phyloP scores from a whole-genome alignment of 2,329 filamentous ascomycete genomes.

The Scopulariopsis brevicaulis region DNA sequence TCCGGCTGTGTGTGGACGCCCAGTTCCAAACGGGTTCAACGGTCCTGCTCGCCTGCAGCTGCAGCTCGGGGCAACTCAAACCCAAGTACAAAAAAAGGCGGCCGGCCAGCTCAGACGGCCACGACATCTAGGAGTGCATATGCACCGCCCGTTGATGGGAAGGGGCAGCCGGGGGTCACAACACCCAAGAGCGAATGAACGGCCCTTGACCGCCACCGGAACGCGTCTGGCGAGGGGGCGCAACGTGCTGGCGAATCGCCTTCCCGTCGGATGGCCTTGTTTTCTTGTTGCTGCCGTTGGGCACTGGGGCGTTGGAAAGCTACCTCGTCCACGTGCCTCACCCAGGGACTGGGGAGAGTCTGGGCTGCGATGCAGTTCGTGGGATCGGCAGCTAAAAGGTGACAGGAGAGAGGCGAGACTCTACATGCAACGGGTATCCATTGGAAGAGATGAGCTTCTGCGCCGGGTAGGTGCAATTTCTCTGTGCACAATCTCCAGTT shows the following conservation, averaged over 20 bases:
- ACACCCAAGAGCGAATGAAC: not conserved
- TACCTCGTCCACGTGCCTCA: not conserved
- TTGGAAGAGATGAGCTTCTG: not conserved
- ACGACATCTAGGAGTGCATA: slow-evolving; percentile 6
- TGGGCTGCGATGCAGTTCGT: not conserved
- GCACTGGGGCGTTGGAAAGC: not conserved
- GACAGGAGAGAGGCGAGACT: not conserved
- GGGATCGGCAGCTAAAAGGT: not conserved
- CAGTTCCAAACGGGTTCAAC: not conserved
- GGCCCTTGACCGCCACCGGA: not conserved
- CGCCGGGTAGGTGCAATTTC: not conserved
- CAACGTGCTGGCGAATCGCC: not conserved
- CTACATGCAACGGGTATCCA: too few relatives aligned
- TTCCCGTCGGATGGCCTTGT: not conserved
- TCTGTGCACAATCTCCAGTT: not conserved
- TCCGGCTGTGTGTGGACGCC: not conserved
- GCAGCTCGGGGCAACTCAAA: not conserved
- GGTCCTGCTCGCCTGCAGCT: not conserved
- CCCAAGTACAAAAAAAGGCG: not conserved
- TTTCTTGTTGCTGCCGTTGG: not conserved
- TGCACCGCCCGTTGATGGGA: slow-evolving; percentile 1
- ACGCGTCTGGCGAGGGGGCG: slow-evolving; percentile 1
- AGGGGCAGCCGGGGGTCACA: not conserved
- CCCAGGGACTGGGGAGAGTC: not conserved
- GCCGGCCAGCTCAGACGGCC: not conserved